Conservation (phyloP, 1,139 yeast species). For the Casaregolazyma suthepensis region DNA sequence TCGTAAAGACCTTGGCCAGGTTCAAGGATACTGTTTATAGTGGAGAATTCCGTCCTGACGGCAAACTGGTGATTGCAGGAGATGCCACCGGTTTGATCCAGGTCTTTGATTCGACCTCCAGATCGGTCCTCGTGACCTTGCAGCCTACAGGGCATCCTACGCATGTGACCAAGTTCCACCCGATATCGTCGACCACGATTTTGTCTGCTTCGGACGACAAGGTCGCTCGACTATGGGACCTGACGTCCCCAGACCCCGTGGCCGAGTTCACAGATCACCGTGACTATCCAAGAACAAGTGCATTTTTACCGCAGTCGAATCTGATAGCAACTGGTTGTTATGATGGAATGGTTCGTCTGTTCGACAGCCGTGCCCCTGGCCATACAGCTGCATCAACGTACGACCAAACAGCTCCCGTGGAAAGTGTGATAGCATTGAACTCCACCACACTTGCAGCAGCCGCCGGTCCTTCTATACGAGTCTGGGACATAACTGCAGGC, state of each 20-base stretch:
- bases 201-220: constrained; percentile 91
- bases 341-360: constrained; percentile 81
- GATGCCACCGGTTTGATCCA: constrained; percentile 86
- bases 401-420: constrained; percentile 73
- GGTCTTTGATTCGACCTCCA: constrained; percentile 75
- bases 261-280: constrained; percentile 68
- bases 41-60: constrained; percentile 79
- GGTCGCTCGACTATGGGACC: constrained; percentile 79
- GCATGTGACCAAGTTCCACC: constrained; percentile 91
- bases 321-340: constrained; percentile 89
- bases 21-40: constrained; percentile 87
- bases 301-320: constrained; percentile 64
- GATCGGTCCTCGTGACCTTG: constrained; percentile 71
- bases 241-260: constrained; percentile 66
- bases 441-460: constrained; percentile 82
- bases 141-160: constrained; percentile 82
- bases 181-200: constrained; percentile 54
- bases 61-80: constrained; percentile 77
- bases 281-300: constrained; percentile 83
- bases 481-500: constrained; percentile 88
- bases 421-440: constrained; percentile 73
- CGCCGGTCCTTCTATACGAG: constrained; percentile 72
- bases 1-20: constrained; percentile 78
- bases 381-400: constrained; percentile 42
- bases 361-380: constrained; percentile 64